Evolutionary conservation across 441 rosid genomes (phyloP), one percentile per base, ranked within the genome.

Genomic region (Adansonia rubrostipa): DNA sequence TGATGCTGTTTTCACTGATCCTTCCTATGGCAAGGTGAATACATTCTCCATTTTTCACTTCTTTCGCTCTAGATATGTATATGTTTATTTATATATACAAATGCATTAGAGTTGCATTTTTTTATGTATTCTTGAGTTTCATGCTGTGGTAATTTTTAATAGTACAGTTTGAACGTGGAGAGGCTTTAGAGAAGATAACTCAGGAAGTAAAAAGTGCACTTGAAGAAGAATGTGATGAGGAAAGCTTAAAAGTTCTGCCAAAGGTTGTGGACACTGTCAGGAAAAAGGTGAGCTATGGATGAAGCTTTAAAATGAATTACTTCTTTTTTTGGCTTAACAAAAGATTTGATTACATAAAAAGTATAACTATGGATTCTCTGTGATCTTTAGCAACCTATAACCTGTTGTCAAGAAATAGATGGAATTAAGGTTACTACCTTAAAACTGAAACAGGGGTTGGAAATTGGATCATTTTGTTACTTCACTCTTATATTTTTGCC

Each of bases 131-230:
- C 65, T 78, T 48, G 48, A 57, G 15, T 62, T 73, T 77, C 70
- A 75, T 51, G 70, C 28, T 22, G 13, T 80, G 51, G 57, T 47
- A 57, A 50, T 62, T 64, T 74, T 73, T 75, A 28, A 54, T 76
- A n/a, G 47, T 80, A 28, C 83, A 96, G 99, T 96, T 94, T 90
- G 93, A 96, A 84, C 97, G 98, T 65, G 99, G 99, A 51, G 98
- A 92, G 84, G 98, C 98, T 70, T 84, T 96, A 79, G 99, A 96
- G 58, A 86, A 87, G 80, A 93, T 96, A 80, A 82, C 93, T 42
- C 89, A 84, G 79, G 94, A 86, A 65, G 99, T 91, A 57, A 90
- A 77, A 83, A 86, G 77, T 76, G 68, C 77, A 68, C 92, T 96
- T 81, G 95, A 90, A 84, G 96, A 90, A 87, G 98, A 93, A 79